Conservation (phyloP, 225 moss, liverwort and hornwort species). For the Polytrichum commune region DNA sequence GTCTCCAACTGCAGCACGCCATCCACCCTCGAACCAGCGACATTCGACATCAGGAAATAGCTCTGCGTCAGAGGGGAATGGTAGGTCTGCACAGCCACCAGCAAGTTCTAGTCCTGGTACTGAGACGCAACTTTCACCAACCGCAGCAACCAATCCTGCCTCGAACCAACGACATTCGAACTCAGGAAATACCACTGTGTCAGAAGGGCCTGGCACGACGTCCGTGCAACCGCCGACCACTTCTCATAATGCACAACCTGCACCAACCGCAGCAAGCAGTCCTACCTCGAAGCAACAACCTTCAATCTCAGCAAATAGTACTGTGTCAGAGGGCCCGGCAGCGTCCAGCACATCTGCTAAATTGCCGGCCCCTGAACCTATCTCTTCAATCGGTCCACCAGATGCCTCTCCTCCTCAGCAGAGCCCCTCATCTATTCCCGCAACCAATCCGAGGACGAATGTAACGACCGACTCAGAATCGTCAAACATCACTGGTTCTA, state of each 20-base stretch:
- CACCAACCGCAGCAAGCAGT: constrained; percentile 10
- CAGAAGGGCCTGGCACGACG: not conserved
- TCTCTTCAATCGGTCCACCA: too few species aligned
- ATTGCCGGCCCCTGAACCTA: too few species aligned
- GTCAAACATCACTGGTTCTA: too few species aligned
- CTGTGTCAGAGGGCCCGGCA: not conserved
- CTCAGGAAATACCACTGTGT: not conserved
- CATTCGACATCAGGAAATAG: constrained; percentile 3
- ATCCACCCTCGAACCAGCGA: not conserved
- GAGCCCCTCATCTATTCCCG: too few species aligned
- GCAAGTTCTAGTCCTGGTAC: not conserved
- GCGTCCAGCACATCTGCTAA: not conserved
- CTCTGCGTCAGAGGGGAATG: constrained; percentile 9
- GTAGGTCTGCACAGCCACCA: constrained; percentile 6
- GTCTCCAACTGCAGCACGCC: too few species aligned
- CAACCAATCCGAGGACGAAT: too few species aligned
- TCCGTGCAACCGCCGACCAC: not conserved
- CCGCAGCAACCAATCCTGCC: not conserved
- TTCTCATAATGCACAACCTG: not conserved
- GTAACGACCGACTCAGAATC: too few species aligned
- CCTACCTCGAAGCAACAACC: not conserved
- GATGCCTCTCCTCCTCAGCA: too few species aligned
- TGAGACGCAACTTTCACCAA: not conserved
- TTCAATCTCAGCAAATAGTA: not conserved
- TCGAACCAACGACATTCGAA: not conserved